Percentiles rank a stretch among this genome's conserved stretches.
Conservation (phyloP, 1,284 basidiomycete genomes). For the Volvariella volvacea region DNA sequence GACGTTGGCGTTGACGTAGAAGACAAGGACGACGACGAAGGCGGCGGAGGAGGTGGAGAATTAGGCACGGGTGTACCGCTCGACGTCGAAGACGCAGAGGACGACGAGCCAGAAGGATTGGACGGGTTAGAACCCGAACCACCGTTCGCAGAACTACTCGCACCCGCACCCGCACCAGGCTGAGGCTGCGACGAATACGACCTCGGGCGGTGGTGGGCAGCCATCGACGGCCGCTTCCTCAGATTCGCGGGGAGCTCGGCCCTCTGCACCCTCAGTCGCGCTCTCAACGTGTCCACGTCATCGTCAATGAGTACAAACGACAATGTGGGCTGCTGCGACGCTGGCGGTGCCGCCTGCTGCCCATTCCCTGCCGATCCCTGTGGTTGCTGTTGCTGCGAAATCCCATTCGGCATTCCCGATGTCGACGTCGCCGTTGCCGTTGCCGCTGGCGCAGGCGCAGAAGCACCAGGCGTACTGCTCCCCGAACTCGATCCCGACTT, state of each 20-base stretch:
- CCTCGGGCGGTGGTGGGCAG: slow-evolving; percentile 61
- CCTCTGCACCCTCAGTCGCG: slow-evolving; percentile 60
- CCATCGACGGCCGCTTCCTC: slow-evolving; percentile 72
- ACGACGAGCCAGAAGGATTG: too few relatives aligned
- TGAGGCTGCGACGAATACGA: slow-evolving; percentile 55
- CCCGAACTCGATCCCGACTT: neutral
- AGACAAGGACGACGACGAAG: slow-evolving; percentile 14
- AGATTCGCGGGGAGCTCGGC: slow-evolving; percentile 40
- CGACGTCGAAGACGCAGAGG: too few relatives aligned
- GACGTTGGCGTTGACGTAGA: too few relatives aligned
- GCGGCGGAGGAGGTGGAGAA: slow-evolving; percentile 21
- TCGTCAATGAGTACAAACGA: slow-evolving; percentile 88
- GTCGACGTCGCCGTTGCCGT: too few relatives aligned
- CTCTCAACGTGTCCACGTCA: slow-evolving; percentile 69
- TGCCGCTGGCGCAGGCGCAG: too few relatives aligned
- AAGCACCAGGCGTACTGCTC: too few relatives aligned
- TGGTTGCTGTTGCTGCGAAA: too few relatives aligned
- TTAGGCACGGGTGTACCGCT: slow-evolving; percentile 50
- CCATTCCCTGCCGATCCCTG: slow-evolving; percentile 5
- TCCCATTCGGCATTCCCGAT: too few relatives aligned
- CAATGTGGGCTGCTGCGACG: neutral
- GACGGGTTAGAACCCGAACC: too few relatives aligned
- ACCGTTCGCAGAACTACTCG: too few relatives aligned
- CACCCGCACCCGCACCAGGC: too few relatives aligned
- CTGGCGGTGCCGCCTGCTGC: slow-evolving; percentile 12